phyloP scores from a whole-genome alignment of 148 eudicot genomes.

The Rhododendron simsii region DNA sequence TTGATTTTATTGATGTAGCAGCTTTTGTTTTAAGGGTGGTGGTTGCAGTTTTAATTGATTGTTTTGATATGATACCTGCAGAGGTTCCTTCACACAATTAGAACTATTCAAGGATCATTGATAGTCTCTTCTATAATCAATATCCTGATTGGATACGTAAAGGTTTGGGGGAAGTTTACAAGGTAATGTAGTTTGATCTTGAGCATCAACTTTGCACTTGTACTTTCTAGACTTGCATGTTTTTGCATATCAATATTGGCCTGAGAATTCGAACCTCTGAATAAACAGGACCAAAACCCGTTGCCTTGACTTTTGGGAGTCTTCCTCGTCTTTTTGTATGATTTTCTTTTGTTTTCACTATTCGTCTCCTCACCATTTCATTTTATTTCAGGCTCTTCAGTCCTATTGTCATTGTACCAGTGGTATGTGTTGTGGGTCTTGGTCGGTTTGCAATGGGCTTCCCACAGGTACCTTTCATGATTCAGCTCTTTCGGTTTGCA shows the following conservation, averaged over 20 bases:
- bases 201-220: neutral
- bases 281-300: neutral
- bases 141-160: slow-evolving; percentile 75
- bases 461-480: slow-evolving; percentile 52
- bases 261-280: neutral
- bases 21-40: neutral
- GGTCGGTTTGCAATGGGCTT: slow-evolving; percentile 83
- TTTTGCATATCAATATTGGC: neutral
- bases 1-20: neutral
- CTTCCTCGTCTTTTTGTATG: neutral
- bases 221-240: neutral
- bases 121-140: slow-evolving; percentile 81
- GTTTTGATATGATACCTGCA: slow-evolving; percentile 25
- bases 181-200: slow-evolving; percentile 34
- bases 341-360: neutral
- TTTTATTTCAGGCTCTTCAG: slow-evolving; percentile 52
- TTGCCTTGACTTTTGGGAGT: neutral
- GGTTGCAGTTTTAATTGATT: neutral
- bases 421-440: slow-evolving; percentile 77
- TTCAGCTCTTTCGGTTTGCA: neutral
- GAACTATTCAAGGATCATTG: slow-evolving; percentile 87
- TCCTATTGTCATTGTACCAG: slow-evolving; percentile 74
- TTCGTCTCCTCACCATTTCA: neutral
- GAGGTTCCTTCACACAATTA: slow-evolving; percentile 85
- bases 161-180: slow-evolving; percentile 67